Conservation (phyloP, 1,284 basidiomycete genomes). For the Tilletia caries region DNA sequence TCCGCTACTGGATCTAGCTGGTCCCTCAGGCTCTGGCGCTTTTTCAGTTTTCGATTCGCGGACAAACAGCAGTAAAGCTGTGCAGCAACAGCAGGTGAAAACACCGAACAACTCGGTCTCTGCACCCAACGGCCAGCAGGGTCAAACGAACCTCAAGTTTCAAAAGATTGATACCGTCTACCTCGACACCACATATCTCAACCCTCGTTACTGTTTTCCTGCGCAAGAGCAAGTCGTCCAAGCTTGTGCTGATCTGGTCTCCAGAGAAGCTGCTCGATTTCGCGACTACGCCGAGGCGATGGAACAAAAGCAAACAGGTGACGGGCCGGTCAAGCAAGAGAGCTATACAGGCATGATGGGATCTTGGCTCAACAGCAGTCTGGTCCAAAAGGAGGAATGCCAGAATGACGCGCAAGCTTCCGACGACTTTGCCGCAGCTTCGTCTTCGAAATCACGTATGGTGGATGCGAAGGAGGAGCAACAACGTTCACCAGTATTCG, state of each 20-base stretch:
- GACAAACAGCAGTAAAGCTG: too few relatives aligned
- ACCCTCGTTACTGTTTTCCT: constrained; percentile 91
- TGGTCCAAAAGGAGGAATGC: neutral
- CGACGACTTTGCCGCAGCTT: neutral
- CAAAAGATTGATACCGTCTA: constrained; percentile 76
- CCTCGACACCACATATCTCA: constrained; percentile 92
- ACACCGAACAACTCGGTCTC: too few relatives aligned
- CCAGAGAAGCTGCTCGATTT: constrained; percentile 58
- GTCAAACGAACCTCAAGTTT: constrained; percentile 17
- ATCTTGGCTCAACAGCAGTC: constrained; percentile 2
- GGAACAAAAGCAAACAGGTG: neutral
- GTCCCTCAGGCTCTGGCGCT: neutral
- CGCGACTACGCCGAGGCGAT: neutral
- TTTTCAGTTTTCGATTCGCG: neutral
- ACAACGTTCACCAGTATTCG: too few relatives aligned
- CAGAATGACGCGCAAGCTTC: neutral
- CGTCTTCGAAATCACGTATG: too few relatives aligned
- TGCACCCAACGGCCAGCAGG: too few relatives aligned
- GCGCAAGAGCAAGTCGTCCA: constrained; percentile 86
- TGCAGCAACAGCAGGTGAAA: too few relatives aligned
- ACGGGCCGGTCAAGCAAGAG: neutral
- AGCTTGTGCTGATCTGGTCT: constrained; percentile 81
- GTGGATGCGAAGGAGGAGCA: too few relatives aligned
- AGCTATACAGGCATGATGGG: constrained; percentile 1
- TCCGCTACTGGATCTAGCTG: neutral